phyloP scores from a whole-genome alignment of 306 rosid genomes.

The Trifolium fragiferum region DNA sequence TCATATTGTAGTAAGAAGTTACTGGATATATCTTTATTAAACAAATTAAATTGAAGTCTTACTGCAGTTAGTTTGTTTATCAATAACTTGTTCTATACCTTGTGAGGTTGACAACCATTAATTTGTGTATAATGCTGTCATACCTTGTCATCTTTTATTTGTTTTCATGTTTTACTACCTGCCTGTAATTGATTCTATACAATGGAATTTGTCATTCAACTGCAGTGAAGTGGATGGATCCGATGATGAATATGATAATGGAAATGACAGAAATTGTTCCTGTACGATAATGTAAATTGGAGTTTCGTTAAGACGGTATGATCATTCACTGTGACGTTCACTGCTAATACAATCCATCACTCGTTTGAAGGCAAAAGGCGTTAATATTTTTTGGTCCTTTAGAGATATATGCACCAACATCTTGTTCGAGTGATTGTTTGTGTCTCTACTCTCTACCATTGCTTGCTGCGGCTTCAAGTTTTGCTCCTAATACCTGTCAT shows the following conservation, averaged over 20 bases:
- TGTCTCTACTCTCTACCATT: slow-evolving; percentile 64
- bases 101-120: slow-evolving; percentile 19
- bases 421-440: slow-evolving; percentile 48
- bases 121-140: slow-evolving; percentile 9
- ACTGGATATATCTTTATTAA: neutral
- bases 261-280: slow-evolving; percentile 78
- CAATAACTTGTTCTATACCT: neutral
- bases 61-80: neutral
- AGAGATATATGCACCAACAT: slow-evolving; percentile 40
- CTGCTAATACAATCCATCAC: slow-evolving; percentile 47
- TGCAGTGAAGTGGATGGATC: slow-evolving; percentile 87
- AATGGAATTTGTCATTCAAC: slow-evolving; percentile 45
- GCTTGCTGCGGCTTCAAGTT: slow-evolving; percentile 74
- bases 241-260: slow-evolving; percentile 78
- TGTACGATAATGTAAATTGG: slow-evolving; percentile 81
- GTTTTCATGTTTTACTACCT: slow-evolving; percentile 11
- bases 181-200: slow-evolving; percentile 41
- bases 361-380: slow-evolving; percentile 48
- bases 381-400: slow-evolving; percentile 43
- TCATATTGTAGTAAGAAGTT: neutral
- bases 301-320: slow-evolving; percentile 44
- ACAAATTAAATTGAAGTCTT: slow-evolving; percentile 21
- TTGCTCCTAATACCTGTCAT: slow-evolving; percentile 55
- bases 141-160: neutral
- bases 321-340: slow-evolving; percentile 45